phyloP scores from a whole-genome alignment of 148 eudicot genomes.

The Salicornia ramosissima region DNA sequence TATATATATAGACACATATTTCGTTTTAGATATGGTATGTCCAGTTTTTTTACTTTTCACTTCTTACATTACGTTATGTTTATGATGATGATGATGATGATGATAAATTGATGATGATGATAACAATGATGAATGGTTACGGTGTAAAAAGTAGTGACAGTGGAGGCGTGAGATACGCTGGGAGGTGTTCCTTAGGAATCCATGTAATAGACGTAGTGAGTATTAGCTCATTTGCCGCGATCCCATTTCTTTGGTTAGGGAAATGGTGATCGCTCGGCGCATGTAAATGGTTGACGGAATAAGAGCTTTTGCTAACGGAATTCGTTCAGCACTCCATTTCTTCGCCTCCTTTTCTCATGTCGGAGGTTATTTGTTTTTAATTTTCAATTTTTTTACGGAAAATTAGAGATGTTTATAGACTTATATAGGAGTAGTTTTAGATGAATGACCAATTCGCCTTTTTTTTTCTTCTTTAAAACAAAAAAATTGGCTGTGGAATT shows the following conservation, averaged over 20 bases:
- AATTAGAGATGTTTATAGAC: slow-evolving; percentile 17
- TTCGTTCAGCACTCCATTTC: slow-evolving; percentile 19
- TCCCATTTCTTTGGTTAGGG: neutral
- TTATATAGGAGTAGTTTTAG: slow-evolving; percentile 25
- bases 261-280: slow-evolving; percentile 10
- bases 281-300: slow-evolving; percentile 38
- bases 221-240: slow-evolving; percentile 29
- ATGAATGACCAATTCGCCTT: slow-evolving; percentile 8
- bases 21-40: slow-evolving; percentile 27
- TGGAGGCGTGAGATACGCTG: slow-evolving; percentile 12
- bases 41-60: slow-evolving; percentile 20
- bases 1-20: slow-evolving; percentile 25
- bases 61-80: slow-evolving; percentile 19
- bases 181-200: slow-evolving; percentile 21
- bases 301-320: slow-evolving; percentile 32
- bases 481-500: slow-evolving; percentile 17
- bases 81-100: slow-evolving; percentile 14
- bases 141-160: slow-evolving; percentile 31
- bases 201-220: slow-evolving; percentile 16
- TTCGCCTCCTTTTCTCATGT: neutral
- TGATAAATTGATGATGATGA: slow-evolving; percentile 11
- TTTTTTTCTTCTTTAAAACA: too few relatives aligned
- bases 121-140: slow-evolving; percentile 19
- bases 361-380: slow-evolving; percentile 1
- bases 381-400: slow-evolving; percentile 11